Conservation (phyloP, 805 yeast genomes). For the Candida loeiensis region DNA sequence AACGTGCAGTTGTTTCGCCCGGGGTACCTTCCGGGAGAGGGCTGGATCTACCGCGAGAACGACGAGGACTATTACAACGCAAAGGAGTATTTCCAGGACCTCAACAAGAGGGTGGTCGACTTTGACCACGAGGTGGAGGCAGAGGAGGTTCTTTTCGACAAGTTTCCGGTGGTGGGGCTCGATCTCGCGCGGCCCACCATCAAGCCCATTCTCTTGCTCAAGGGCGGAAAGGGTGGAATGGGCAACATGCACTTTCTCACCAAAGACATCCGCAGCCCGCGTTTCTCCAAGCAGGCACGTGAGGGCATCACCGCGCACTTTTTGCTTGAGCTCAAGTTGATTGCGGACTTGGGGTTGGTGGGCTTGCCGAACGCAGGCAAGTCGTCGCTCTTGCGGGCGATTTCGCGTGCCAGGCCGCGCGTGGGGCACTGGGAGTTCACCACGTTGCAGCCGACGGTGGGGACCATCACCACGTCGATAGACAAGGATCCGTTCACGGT, state of each 20-base stretch:
- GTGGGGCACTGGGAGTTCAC: constrained; percentile 98
- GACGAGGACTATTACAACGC: constrained; percentile 66
- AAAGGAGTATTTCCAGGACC: constrained; percentile 60
- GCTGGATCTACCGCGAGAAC: constrained; percentile 85
- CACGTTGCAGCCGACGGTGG: constrained; percentile 86
- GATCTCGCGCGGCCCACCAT: constrained; percentile 63
- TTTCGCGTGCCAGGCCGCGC: constrained; percentile 83
- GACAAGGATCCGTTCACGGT: constrained; percentile 77
- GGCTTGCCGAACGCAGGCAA: constrained; percentile 98
- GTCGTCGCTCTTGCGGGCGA: constrained; percentile 80
- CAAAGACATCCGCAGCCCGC: constrained; percentile 78
- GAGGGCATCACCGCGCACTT: constrained; percentile 62
- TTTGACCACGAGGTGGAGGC: constrained; percentile 58
- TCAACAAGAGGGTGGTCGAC: constrained; percentile 59
- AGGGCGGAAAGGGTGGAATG: constrained; percentile 92
- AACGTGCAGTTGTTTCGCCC: constrained; percentile 61
- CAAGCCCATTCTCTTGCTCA: constrained; percentile 64
- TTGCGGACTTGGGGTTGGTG: constrained; percentile 92
- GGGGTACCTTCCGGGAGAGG: constrained; percentile 65
- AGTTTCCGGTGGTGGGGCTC: constrained; percentile 76
- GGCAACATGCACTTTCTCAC: constrained; percentile 96
- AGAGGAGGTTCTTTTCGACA: constrained; percentile 60
- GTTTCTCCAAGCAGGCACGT: constrained; percentile 82
- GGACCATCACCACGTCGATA: constrained; percentile 70
- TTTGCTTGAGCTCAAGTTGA: constrained; percentile 75